Base-by-base conservation (phyloP, 225 moss, liverwort and hornwort species). In the Pseudisothecium myosuroides region DNA sequence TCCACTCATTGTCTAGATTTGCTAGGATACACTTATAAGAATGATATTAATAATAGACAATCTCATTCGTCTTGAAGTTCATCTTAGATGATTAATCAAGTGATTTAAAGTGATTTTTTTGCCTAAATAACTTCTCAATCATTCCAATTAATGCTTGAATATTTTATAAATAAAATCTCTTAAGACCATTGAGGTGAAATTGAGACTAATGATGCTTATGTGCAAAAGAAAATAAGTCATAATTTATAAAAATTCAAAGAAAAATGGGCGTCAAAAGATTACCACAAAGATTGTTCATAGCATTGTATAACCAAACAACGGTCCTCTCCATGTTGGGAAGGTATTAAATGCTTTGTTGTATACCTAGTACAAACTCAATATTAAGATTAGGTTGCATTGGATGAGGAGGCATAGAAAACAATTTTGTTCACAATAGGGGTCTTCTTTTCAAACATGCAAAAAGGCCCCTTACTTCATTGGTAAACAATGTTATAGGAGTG, bases 301-400 rank as follows among this genome's bases (percentile, higher is more conserved):
- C 43, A 43, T 39, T 8, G 10, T 36, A 66, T 41, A 41, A 27
- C 4, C n/a, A 68, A n/a, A n/a, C 12, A 23, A 39, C 12, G 7
- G 23, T 23, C 39, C 1, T 22, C 2, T 1, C 14, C 9, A 9
- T 14, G 4, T 5, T 71, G 3, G 11, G 3, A 26, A 16, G 14
- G 6, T 43, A 72, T 43, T 12, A 5, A n/a, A n/a, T 27, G 1
- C 16, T 72, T 72, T 28, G 43, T 3, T 27, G 9, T 5, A 43
- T 43, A 27, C 16, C 0, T 26, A 0, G 1, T 1, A 26, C 0
- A 14, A 1, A 41, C 4, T 71, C n/a, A n/a, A n/a, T 26, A 41
- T 71, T 9, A 26, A 1, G 12, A 69, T 69, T 39, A 0, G 15
- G 15, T 43, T 41, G 3, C 4, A 7, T 39, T 39, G 24, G 2